A percentile compares a stretch with the other conserved stretches of the same genome.
phyloP scores from a whole-genome alignment of 352 stramenopile genomes.

The Globisporangium carolinianum region DNA sequence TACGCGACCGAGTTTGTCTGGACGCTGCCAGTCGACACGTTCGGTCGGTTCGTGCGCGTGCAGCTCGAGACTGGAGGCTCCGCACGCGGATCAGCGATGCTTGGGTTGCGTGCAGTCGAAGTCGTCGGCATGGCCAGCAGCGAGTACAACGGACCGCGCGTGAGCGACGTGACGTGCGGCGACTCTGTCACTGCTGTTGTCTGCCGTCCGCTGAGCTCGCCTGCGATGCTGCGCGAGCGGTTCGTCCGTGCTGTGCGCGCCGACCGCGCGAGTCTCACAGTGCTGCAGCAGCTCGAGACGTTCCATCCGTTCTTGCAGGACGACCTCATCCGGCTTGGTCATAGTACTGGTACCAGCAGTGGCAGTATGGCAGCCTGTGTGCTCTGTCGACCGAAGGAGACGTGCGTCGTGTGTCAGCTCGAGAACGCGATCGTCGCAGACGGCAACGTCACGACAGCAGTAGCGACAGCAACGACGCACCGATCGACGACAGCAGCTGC shows the following conservation, averaged over 20 bases:
- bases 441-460: not conserved
- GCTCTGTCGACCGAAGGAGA: slow-evolving; percentile 14
- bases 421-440: not conserved
- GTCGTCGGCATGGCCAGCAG: slow-evolving; percentile 35
- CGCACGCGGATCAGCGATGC: slow-evolving; percentile 17
- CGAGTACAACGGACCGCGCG: slow-evolving; percentile 46
- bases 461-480: too few species aligned
- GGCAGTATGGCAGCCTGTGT: slow-evolving; percentile 7
- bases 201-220: slow-evolving; percentile 30
- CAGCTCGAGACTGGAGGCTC: slow-evolving; percentile 35
- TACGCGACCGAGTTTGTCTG: slow-evolving; percentile 31
- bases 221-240: slow-evolving; percentile 38
- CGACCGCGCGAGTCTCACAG: slow-evolving; percentile 31
- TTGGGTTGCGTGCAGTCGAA: slow-evolving; percentile 38
- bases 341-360: too few species aligned
- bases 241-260: slow-evolving; percentile 49
- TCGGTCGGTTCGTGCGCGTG: slow-evolving; percentile 51
- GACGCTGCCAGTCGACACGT: slow-evolving; percentile 41
- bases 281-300: slow-evolving; percentile 59
- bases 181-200: slow-evolving; percentile 53
- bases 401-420: slow-evolving; percentile 2
- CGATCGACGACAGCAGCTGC: not conserved
- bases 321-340: not conserved
- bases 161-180: slow-evolving; percentile 45
- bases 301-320: slow-evolving; percentile 42